Conservation (phyloP, 306 rosid species). For the Neltuma alba region DNA sequence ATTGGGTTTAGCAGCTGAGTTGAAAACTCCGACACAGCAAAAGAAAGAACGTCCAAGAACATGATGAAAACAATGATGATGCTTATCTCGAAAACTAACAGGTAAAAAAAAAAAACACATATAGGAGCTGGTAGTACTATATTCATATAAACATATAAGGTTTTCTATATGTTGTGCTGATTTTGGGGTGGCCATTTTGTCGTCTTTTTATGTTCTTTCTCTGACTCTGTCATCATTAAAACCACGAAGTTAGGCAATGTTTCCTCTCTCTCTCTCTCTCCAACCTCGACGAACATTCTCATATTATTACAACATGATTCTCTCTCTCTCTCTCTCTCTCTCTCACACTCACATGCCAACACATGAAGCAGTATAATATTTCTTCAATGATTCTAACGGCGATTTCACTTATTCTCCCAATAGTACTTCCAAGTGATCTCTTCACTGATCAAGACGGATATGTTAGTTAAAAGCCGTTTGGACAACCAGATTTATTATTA, state of each 20-base stretch:
- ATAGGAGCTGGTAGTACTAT: not conserved
- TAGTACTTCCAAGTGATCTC: not conserved
- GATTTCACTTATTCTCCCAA: not conserved
- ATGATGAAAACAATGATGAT: conserved; percentile 34
- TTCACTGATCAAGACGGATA: conserved; percentile 6
- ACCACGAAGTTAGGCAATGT: conserved; percentile 33
- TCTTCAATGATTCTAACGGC: conserved; percentile 21
- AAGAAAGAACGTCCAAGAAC: conserved; percentile 13
- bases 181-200: conserved; percentile 46
- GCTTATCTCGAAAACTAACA: conserved; percentile 29
- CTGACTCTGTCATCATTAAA: conserved; percentile 15
- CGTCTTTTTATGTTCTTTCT: conserved; percentile 52
- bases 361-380: not conserved
- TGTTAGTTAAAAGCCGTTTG: not conserved
- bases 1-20: conserved; percentile 32
- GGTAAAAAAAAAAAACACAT: not conserved
- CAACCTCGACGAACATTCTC: conserved; percentile 26
- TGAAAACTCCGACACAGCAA: conserved; percentile 12
- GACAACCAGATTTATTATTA: not conserved
- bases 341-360: not conserved
- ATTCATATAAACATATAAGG: not conserved
- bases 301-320: conserved; percentile 54
- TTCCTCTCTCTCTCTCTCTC: not conserved
- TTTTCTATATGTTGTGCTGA: conserved; percentile 13
- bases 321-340: conserved; percentile 9